These are phyloP conservation scores for Naganishia vaughanmartiniae DNA, from an alignment of 768 basidiomycete genomes.

Conservation along the genomic window DNA sequence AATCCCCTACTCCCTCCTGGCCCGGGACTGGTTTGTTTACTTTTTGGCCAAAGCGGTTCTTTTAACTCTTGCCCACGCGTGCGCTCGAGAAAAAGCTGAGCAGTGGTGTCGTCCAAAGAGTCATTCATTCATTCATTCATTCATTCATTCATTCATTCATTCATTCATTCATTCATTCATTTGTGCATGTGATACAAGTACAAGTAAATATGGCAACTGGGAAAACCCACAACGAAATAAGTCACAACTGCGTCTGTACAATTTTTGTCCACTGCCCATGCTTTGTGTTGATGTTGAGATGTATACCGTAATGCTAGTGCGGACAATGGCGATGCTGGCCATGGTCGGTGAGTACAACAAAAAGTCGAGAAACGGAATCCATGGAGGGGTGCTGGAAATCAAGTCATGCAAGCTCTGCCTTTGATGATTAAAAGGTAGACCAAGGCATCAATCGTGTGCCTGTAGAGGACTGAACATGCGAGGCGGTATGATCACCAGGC, in stretches of 20 bases:
- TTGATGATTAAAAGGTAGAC: conserved; percentile 4
- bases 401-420: too few relatives aligned
- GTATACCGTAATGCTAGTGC: background rate
- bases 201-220: background rate
- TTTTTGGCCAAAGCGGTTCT: background rate
- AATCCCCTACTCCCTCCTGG: background rate
- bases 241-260: background rate
- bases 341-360: background rate
- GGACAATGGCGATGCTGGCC: background rate
- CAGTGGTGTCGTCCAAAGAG: too few relatives aligned
- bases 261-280: background rate
- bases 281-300: background rate
- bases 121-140: too few relatives aligned
- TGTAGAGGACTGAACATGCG: background rate
- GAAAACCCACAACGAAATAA: background rate
- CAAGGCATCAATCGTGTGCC: conserved; percentile 18
- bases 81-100: background rate
- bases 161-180: too few relatives aligned
- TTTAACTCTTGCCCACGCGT: background rate
- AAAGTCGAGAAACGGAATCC: background rate
- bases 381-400: too few relatives aligned
- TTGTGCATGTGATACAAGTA: background rate
- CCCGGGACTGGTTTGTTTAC: background rate
- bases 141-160: too few relatives aligned
- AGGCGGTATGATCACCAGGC: background rate